Evolutionary conservation across 1,284 basidiomycete species (phyloP).

Genomic region (Ganoderma leucocontextum): DNA sequence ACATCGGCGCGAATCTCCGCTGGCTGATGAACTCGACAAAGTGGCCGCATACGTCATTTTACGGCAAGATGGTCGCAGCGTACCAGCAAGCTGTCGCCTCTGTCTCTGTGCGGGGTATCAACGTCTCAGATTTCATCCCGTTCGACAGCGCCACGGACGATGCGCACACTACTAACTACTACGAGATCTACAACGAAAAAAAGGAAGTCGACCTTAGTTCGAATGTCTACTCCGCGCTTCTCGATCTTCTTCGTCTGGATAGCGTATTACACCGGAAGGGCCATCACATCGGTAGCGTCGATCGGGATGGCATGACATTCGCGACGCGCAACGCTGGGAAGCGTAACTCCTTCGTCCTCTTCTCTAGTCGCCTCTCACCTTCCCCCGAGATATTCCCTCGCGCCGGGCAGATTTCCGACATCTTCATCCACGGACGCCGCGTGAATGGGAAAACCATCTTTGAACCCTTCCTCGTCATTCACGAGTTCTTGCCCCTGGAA

Average conservation of each 20-base stretch:
- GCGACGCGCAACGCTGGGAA: background rate
- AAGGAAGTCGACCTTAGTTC: background rate
- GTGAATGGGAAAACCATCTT: background rate
- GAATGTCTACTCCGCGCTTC: background rate
- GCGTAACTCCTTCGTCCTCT: constrained; percentile 10
- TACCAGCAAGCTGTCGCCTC: constrained; percentile 4
- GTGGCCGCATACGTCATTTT: constrained; percentile 14
- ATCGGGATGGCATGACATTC: background rate
- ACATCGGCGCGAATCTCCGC: constrained; percentile 19
- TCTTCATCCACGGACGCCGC: constrained; percentile 10
- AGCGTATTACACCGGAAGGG: too few relatives aligned
- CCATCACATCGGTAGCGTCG: background rate
- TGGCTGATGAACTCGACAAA: constrained; percentile 11
- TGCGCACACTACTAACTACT: too few relatives aligned
- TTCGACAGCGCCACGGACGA: background rate
- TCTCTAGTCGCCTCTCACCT: background rate
- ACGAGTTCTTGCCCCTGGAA: background rate
- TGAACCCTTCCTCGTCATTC: constrained; percentile 16
- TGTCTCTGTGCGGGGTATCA: background rate
- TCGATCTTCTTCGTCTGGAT: background rate
- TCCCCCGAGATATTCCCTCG: background rate
- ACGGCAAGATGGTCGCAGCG: background rate
- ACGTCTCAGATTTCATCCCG: background rate
- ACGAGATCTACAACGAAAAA: background rate
- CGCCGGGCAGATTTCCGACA: constrained; percentile 14